Percentiles rank a stretch among this genome's conserved stretches.
Conservation (phyloP, 495 filamentous ascomycete genomes). For the Penicillium angulare region DNA sequence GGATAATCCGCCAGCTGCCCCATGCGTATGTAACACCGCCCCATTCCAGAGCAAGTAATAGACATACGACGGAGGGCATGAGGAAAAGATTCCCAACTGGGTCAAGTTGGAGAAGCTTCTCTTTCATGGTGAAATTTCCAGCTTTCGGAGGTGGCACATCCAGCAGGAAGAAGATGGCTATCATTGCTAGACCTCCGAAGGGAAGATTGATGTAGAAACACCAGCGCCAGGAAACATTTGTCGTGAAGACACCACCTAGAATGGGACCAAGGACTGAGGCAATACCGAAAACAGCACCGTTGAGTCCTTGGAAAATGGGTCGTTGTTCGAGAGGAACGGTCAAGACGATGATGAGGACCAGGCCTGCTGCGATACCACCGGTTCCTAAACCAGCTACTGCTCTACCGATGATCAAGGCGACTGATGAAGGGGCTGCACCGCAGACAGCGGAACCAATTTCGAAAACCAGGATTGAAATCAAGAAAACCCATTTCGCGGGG, state of each 20-base stretch:
- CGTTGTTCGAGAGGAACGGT: slow-evolving; percentile 53
- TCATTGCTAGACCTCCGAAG: slow-evolving; percentile 39
- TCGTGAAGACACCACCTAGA: slow-evolving; percentile 29
- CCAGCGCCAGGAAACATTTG: slow-evolving; percentile 23
- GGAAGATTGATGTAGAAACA: slow-evolving; percentile 57
- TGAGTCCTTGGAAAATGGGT: slow-evolving; percentile 48
- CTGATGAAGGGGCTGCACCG: slow-evolving; percentile 57
- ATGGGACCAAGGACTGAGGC: slow-evolving; percentile 49
- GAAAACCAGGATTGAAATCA: slow-evolving; percentile 42
- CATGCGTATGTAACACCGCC: slow-evolving; percentile 35
- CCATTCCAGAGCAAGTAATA: slow-evolving; percentile 41
- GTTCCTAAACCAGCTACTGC: slow-evolving; percentile 55
- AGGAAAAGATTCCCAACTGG: slow-evolving; percentile 23
- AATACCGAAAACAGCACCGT: slow-evolving; percentile 50
- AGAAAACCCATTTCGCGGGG: slow-evolving; percentile 40
- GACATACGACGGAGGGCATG: slow-evolving; percentile 30
- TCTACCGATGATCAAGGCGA: slow-evolving; percentile 60
- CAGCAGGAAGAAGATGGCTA: slow-evolving; percentile 43
- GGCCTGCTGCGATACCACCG: slow-evolving; percentile 41
- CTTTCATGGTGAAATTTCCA: slow-evolving; percentile 21
- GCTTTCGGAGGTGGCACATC: slow-evolving; percentile 25
- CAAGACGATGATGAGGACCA: slow-evolving; percentile 54
- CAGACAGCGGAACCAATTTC: slow-evolving; percentile 59
- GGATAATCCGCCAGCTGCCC: slow-evolving; percentile 29
- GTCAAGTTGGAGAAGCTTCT: slow-evolving; percentile 36